phyloP scores from a whole-genome alignment of 495 filamentous ascomycete species.

The Extremus antarcticus region DNA sequence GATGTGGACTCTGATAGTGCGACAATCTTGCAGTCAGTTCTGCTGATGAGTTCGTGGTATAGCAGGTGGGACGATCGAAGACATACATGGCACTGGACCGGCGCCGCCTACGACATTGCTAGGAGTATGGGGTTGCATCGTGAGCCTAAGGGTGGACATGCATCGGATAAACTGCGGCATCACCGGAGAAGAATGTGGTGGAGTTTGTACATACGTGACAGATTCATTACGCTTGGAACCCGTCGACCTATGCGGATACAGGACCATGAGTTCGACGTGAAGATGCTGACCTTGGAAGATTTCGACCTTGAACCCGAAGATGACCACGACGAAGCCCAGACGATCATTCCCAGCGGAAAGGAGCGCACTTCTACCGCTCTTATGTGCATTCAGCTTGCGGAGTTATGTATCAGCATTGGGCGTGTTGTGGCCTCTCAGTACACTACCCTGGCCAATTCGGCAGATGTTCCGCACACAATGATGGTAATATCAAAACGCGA shows the following conservation, averaged over 20 bases:
- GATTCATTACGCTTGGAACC: slow-evolving; percentile 76
- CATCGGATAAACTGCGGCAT: slow-evolving; percentile 44
- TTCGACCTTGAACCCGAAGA: slow-evolving; percentile 56
- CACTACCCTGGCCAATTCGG: slow-evolving; percentile 65
- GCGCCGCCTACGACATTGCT: slow-evolving; percentile 26
- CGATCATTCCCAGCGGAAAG: slow-evolving; percentile 48
- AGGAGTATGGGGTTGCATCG: slow-evolving; percentile 30
- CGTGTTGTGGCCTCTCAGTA: slow-evolving; percentile 75
- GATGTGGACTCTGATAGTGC: slow-evolving; percentile 77
- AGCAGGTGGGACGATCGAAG: slow-evolving; percentile 31
- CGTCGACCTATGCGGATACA: slow-evolving; percentile 76
- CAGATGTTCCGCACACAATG: slow-evolving; percentile 40
- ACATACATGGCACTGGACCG: slow-evolving; percentile 32
- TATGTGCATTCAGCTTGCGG: slow-evolving; percentile 81
- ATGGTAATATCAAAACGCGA: slow-evolving; percentile 43
- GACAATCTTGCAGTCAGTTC: slow-evolving; percentile 67
- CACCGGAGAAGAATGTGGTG: slow-evolving; percentile 88
- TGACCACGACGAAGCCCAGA: slow-evolving; percentile 47
- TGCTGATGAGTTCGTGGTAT: slow-evolving; percentile 58
- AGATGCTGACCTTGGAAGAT: slow-evolving; percentile 68
- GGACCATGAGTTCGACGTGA: slow-evolving; percentile 76
- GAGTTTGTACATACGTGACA: slow-evolving; percentile 82
- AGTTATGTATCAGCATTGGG: slow-evolving; percentile 68
- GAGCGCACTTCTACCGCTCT: slow-evolving; percentile 58
- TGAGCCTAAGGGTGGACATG: slow-evolving; percentile 63